A percentile compares a stretch with the other conserved stretches of the same genome.
These are phyloP conservation scores for Fusarium sp. DNA, from an alignment of 2,329 filamentous ascomycete species.

Conservation along the genomic window DNA sequence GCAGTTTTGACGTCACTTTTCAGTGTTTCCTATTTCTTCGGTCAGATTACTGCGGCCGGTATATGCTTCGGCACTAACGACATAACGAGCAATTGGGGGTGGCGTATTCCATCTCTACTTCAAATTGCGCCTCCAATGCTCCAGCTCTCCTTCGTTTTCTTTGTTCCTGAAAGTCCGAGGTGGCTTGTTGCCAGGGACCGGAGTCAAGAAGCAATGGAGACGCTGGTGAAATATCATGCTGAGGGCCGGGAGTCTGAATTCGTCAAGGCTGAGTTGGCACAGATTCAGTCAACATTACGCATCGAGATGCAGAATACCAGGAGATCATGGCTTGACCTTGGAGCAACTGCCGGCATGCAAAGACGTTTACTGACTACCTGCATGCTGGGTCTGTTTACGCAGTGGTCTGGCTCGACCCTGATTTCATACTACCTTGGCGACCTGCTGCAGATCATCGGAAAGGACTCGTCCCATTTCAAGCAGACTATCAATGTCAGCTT, in stretches of 20 bases:
- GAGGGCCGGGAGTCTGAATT: slow-evolving; percentile 58
- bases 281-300: slow-evolving; percentile 35
- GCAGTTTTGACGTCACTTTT: slow-evolving; percentile 10
- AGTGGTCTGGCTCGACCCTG: slow-evolving; percentile 51
- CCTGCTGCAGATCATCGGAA: slow-evolving; percentile 44
- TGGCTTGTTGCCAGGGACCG: slow-evolving; percentile 27
- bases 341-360: slow-evolving; percentile 43
- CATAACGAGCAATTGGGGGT: slow-evolving; percentile 23
- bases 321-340: slow-evolving; percentile 2
- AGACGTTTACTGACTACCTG: slow-evolving; percentile 53
- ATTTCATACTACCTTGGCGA: slow-evolving; percentile 45
- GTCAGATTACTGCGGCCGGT: slow-evolving; percentile 23
- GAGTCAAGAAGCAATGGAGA: slow-evolving; percentile 14
- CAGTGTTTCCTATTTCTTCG: slow-evolving; percentile 5
- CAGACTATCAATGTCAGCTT: neutral
- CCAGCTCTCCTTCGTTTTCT: slow-evolving; percentile 29
- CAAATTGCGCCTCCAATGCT: slow-evolving; percentile 25
- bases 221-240: slow-evolving; percentile 23
- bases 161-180: slow-evolving; percentile 26
- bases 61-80: slow-evolving; percentile 30
- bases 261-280: slow-evolving; percentile 27
- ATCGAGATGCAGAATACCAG: slow-evolving; percentile 15
- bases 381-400: slow-evolving; percentile 56
- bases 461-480: neutral
- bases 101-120: slow-evolving; percentile 33